These are phyloP conservation scores for Actinidia arguta DNA, from an alignment of 179 eudicot genomes.

Conservation along the genomic window DNA sequence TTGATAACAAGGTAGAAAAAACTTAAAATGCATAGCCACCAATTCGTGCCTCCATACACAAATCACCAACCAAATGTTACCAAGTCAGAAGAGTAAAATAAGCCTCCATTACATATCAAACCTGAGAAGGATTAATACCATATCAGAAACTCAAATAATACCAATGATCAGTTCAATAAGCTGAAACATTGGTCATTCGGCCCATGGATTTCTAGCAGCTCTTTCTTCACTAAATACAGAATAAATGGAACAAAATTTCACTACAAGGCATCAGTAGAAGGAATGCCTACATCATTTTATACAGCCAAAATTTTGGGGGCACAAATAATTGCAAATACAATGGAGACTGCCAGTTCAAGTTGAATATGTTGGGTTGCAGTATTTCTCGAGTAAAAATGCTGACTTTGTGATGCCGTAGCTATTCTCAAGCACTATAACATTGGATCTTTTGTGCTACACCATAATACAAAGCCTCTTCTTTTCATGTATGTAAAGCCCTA, in stretches of 20 bases:
- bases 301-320: slow-evolving; percentile 10
- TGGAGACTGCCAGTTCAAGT: neutral
- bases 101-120: too few relatives aligned
- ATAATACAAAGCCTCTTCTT: neutral
- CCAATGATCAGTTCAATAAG: neutral
- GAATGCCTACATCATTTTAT: neutral
- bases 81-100: too few relatives aligned
- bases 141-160: neutral
- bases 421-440: neutral
- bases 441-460: neutral
- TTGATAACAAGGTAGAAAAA: too few relatives aligned
- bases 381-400: neutral
- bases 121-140: neutral
- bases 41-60: too few relatives aligned
- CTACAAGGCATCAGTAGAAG: neutral
- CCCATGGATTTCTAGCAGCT: neutral
- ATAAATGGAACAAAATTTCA: neutral
- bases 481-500: neutral
- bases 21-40: too few relatives aligned
- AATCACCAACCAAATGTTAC: too few relatives aligned
- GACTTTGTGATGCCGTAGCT: neutral
- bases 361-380: neutral
- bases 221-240: neutral
- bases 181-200: neutral
- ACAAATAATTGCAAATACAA: neutral